A percentile compares a stretch with the other conserved stretches of the same genome.
phyloP scores from a whole-genome alignment of 345 rosid genomes.

The Camelina laxa region DNA sequence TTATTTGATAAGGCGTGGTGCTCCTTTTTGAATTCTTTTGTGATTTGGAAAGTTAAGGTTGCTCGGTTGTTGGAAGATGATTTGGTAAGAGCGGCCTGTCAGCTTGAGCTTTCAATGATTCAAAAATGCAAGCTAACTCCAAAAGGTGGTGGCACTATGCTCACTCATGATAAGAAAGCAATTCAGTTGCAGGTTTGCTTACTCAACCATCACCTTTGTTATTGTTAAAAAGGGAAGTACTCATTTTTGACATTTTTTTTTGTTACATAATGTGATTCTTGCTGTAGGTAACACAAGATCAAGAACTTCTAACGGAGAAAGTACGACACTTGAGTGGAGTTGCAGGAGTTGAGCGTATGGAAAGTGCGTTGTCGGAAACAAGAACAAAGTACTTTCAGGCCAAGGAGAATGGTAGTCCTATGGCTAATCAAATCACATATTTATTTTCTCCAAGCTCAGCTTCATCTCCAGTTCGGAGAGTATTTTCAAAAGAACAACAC shows the following conservation, averaged over 20 bases:
- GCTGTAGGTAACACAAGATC: constrained; percentile 80
- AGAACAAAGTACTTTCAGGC: constrained; percentile 65
- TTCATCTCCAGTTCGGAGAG: constrained; percentile 47
- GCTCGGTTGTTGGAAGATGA: constrained; percentile 86
- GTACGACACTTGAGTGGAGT: constrained; percentile 76
- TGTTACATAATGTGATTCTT: neutral
- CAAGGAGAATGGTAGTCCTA: constrained; percentile 64
- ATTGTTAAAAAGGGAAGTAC: neutral
- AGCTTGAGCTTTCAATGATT: constrained; percentile 97
- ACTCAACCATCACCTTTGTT: constrained; percentile 5
- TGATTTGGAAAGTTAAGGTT: constrained; percentile 95
- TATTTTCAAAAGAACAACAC: too few relatives aligned
- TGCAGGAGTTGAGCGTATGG: constrained; percentile 84
- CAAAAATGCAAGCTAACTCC: constrained; percentile 81
- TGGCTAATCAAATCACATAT: constrained; percentile 48
- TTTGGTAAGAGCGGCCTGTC: constrained; percentile 96
- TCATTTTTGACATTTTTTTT: neutral
- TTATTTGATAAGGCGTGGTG: constrained; percentile 91
- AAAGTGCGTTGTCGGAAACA: constrained; percentile 69
- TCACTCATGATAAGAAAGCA: constrained; percentile 94
- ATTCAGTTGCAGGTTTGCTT: constrained; percentile 77
- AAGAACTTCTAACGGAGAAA: constrained; percentile 79
- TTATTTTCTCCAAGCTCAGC: constrained; percentile 57
- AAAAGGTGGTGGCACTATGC: constrained; percentile 58
- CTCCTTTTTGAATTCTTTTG: constrained; percentile 81